These are phyloP conservation scores for Lepiota subincarnata DNA, from an alignment of 768 basidiomycete genomes.

Conservation along the genomic window DNA sequence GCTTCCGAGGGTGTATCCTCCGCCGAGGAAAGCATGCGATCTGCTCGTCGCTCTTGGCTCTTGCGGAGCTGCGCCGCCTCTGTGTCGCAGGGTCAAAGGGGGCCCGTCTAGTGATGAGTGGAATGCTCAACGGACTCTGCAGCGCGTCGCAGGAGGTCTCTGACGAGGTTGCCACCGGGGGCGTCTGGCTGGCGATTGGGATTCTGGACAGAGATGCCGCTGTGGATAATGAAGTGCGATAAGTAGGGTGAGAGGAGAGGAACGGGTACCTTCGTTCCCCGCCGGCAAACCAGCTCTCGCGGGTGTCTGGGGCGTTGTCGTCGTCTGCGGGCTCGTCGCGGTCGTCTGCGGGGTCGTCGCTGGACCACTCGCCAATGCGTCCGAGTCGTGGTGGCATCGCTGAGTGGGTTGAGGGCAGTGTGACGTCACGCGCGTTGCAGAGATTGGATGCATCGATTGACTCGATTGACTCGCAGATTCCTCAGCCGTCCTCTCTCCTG, in stretches of 20 bases:
- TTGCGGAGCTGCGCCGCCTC: slow-evolving; percentile 21
- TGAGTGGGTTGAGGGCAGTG: background rate
- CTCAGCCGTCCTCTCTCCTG: background rate
- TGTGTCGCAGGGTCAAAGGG: slow-evolving; percentile 2
- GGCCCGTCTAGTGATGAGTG: background rate
- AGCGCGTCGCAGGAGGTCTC: slow-evolving; percentile 76
- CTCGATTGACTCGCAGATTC: background rate
- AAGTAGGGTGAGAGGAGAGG: background rate
- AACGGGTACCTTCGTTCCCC: slow-evolving; percentile 77
- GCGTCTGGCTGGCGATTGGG: slow-evolving; percentile 50
- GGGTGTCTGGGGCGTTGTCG: slow-evolving; percentile 42
- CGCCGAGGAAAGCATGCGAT: slow-evolving; percentile 52
- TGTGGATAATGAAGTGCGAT: slow-evolving; percentile 29
- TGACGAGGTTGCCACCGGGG: slow-evolving; percentile 59
- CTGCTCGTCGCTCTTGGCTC: slow-evolving; percentile 3
- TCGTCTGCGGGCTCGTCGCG: slow-evolving; percentile 52
- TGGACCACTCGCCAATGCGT: slow-evolving; percentile 49
- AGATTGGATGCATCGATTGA: slow-evolving; percentile 14
- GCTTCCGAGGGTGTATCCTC: slow-evolving; percentile 83
- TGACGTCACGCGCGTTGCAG: background rate
- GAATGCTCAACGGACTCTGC: slow-evolving; percentile 52
- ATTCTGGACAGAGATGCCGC: slow-evolving; percentile 86
- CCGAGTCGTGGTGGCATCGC: slow-evolving; percentile 36
- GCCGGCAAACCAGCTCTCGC: slow-evolving; percentile 86
- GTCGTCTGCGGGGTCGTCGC: slow-evolving; percentile 36